Conservation (phyloP, 148 eudicot genomes). For the Vaccinium darrowii region DNA sequence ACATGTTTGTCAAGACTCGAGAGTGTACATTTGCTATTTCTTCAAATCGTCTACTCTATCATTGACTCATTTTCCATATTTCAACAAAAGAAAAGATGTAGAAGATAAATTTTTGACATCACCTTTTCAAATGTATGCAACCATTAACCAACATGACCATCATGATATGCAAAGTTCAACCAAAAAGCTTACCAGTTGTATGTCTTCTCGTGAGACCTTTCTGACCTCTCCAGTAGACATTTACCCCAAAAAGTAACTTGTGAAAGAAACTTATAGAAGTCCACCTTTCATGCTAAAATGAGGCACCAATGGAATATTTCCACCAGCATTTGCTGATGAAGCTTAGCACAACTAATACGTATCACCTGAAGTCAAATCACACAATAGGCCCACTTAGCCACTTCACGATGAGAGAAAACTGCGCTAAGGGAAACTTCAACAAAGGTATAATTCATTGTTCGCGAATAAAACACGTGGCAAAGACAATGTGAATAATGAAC, state of each 20-base stretch:
- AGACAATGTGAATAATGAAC: not conserved
- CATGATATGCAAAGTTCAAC: not conserved
- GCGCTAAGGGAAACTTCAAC: not conserved
- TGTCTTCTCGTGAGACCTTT: constrained; percentile 61
- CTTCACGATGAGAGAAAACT: not conserved
- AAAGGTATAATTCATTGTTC: not conserved
- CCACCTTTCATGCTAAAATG: constrained; percentile 2
- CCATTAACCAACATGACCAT: not conserved
- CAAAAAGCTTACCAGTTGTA: constrained; percentile 58
- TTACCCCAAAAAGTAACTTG: constrained; percentile 22
- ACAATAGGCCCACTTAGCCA: not conserved
- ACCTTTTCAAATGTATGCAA: not conserved
- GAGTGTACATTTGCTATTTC: not conserved
- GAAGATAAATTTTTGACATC: not conserved
- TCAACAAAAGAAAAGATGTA: not conserved
- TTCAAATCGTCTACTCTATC: not conserved
- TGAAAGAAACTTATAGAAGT: not conserved
- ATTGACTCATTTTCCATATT: not conserved
- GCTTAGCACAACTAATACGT: not conserved
- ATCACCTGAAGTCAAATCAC: not conserved
- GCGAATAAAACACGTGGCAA: not conserved
- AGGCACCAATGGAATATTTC: not conserved
- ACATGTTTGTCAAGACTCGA: not conserved
- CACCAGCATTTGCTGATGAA: constrained; percentile 7
- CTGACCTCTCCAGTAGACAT: constrained; percentile 72